Evolutionary conservation across 768 basidiomycete species (phyloP), one percentile per base, ranked within the genome.

Genomic region (Phlebiopsis gigantea): DNA sequence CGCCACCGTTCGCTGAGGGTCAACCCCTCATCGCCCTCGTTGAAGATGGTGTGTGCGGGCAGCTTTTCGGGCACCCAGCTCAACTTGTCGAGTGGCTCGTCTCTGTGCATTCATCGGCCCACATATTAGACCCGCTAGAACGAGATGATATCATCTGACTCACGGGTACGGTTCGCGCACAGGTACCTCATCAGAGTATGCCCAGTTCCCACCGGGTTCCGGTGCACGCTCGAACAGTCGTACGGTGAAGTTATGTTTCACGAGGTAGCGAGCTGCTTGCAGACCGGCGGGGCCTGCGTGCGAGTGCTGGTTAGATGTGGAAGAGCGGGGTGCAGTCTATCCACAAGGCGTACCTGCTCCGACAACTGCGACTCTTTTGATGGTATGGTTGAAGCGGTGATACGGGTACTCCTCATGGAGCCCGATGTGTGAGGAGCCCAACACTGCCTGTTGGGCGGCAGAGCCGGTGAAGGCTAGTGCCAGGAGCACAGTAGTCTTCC

Each of bases 101-200:
- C 47, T 2, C 47, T 49, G 47, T 25, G 47, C n/a, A 25, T 49
- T n/a, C n/a, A n/a, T n/a, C n/a, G n/a, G n/a, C 34, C 34, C 34
- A 39, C 34, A 9, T 46, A 19, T 46, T 21, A 46, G 45, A 29
- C 28, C 17, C 24, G 29, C 28, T 6, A 6, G 12, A 29, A 49
- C 2, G 10, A 49, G 21, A 29, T 21, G 17, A 5, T 10, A 5
- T 15, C 7, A 25, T 12, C 24, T 29, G 19, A 26, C 47, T 24
- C 47, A 49, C 47, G 47, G 47, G 47, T 49, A 49, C 19, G 47
- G n/a, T 49, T 49, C 47, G 29, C 47, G 47, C 4, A 49, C 47
- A n/a, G 47, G 47, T 4, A 49, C 21, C 47, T 49, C 47, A 25
- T 49, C 47, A 24, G 47, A 49, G 28, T 49, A 49, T 29, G 29